These are phyloP conservation scores for Wickerhamiella hasegawae DNA, from an alignment of 805 yeast genomes.

Conservation along the genomic window DNA sequence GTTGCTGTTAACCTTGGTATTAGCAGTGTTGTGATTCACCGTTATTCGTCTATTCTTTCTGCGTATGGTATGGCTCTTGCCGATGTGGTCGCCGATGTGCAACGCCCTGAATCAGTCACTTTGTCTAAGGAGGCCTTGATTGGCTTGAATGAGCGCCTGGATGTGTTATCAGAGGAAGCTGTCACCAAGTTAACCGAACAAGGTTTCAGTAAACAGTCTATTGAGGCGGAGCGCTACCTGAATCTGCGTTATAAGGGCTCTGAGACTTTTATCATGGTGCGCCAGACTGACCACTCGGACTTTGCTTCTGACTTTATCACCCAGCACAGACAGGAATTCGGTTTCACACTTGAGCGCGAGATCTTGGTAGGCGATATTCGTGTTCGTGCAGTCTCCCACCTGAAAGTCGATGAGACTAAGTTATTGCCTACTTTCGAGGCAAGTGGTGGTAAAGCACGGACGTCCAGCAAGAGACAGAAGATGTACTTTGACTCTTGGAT, in stretches of 20 bases:
- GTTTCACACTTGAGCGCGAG: slow-evolving; percentile 44
- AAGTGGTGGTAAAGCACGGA: not conserved
- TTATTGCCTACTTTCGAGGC: slow-evolving; percentile 2
- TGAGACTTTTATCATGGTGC: slow-evolving; percentile 74
- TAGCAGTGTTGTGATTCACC: slow-evolving; percentile 51
- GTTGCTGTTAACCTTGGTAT: slow-evolving; percentile 63
- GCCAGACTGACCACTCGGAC: slow-evolving; percentile 18
- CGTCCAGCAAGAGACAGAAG: slow-evolving; percentile 18
- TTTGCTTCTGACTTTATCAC: slow-evolving; percentile 36
- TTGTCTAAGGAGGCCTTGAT: slow-evolving; percentile 21
- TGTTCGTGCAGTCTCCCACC: slow-evolving; percentile 41
- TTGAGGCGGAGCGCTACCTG: slow-evolving; percentile 45
- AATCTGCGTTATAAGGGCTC: slow-evolving; percentile 78
- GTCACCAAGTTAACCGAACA: slow-evolving; percentile 30
- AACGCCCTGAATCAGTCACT: slow-evolving; percentile 46
- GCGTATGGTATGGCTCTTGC: slow-evolving; percentile 85
- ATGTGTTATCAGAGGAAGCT: slow-evolving; percentile 29
- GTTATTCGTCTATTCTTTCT: slow-evolving; percentile 67
- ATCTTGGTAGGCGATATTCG: slow-evolving; percentile 59
- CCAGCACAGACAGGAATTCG: slow-evolving; percentile 55
- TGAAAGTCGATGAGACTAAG: not conserved
- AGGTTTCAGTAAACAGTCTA: slow-evolving; percentile 32
- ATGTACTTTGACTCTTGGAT: slow-evolving; percentile 40
- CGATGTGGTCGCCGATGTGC: slow-evolving; percentile 67
- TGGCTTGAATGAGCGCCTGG: slow-evolving; percentile 31